Evolutionary conservation across 495 filamentous ascomycete genomes (phyloP).

Genomic region (Penicillium riverlandense): DNA sequence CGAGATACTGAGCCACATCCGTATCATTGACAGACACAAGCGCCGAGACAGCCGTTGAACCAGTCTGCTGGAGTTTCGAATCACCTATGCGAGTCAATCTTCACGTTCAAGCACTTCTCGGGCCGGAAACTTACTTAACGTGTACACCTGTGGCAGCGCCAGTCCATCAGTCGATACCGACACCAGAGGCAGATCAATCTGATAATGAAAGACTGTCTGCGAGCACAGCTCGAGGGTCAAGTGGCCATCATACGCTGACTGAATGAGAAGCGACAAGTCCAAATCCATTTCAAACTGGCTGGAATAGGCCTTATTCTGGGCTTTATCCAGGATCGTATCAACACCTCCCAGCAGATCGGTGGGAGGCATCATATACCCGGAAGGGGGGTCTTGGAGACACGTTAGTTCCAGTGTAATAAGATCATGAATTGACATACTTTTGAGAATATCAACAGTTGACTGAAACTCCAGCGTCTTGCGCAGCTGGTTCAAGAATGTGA

Average conservation of each 20-base stretch:
- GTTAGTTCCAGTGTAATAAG: neutral
- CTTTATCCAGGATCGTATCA: constrained; percentile 31
- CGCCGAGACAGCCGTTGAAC: constrained; percentile 13
- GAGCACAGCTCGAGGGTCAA: constrained; percentile 26
- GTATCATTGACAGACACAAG: constrained; percentile 28
- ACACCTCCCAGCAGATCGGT: constrained; percentile 44
- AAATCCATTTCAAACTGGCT: constrained; percentile 48
- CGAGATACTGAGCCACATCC: constrained; percentile 17
- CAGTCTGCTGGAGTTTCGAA: constrained; percentile 9
- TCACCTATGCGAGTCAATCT: constrained; percentile 9
- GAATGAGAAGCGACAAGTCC: constrained; percentile 30
- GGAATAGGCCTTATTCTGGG: constrained; percentile 23
- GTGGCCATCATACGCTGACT: constrained; percentile 44
- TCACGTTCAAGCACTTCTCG: neutral
- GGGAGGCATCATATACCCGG: constrained; percentile 46
- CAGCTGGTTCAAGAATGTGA: constrained; percentile 45
- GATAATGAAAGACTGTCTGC: constrained; percentile 16
- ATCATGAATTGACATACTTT: constrained; percentile 9
- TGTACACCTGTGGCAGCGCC: constrained; percentile 28
- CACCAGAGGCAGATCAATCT: constrained; percentile 16
- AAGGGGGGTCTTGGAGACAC: constrained; percentile 32
- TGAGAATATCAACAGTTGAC: constrained; percentile 46
- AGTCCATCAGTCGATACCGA: constrained; percentile 32
- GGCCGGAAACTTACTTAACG: constrained; percentile 5
- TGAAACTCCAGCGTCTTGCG: constrained; percentile 53